phyloP scores from a whole-genome alignment of 495 filamentous ascomycete genomes.

The Penicillium waksmanii region DNA sequence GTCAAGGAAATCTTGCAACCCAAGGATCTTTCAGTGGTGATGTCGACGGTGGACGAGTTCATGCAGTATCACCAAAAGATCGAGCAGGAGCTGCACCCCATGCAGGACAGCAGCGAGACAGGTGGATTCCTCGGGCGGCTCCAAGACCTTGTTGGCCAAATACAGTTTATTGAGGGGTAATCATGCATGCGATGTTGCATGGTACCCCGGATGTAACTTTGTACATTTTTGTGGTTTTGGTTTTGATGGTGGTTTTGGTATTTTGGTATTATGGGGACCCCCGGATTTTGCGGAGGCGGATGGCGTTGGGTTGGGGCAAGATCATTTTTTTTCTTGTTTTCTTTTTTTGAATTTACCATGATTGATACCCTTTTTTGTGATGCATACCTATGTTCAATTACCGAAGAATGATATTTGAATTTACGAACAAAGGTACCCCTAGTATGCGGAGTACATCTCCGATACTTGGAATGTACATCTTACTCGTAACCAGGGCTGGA shows the following conservation, averaged over 20 bases:
- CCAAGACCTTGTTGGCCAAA: conserved; percentile 47
- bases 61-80: conserved; percentile 75
- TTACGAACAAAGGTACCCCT: too few species aligned
- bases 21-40: conserved; percentile 61
- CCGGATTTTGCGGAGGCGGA: background rate
- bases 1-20: conserved; percentile 59
- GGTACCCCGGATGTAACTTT: background rate
- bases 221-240: conserved; percentile 4
- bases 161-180: conserved; percentile 27
- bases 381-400: too few species aligned
- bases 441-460: background rate
- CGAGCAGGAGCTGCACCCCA: conserved; percentile 49
- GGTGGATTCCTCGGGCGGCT: conserved; percentile 63
- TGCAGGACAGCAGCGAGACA: conserved; percentile 32
- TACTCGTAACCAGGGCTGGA: background rate
- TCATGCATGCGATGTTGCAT: background rate
- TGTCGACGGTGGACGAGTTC: conserved; percentile 88
- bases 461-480: too few species aligned
- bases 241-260: background rate
- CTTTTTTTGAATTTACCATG: background rate
- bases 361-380: background rate
- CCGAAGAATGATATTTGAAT: too few species aligned
- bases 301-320: too few species aligned
- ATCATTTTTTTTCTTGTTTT: too few species aligned
- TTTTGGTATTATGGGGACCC: background rate